These are phyloP conservation scores for Pulveroboletus sp. DNA, from an alignment of 768 basidiomycete species.

Conservation along the genomic window DNA sequence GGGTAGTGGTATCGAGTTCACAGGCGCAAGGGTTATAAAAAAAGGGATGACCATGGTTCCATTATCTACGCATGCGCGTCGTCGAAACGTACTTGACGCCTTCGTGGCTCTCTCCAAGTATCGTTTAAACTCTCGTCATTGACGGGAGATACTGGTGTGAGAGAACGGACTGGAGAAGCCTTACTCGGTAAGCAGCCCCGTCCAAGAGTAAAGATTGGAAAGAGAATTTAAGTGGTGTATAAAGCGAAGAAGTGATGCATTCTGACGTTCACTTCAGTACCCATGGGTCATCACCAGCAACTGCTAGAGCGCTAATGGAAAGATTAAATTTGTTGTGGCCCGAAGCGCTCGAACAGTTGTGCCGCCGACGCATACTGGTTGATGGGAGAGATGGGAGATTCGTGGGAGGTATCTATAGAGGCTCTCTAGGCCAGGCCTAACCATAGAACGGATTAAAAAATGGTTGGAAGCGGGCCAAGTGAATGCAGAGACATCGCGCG, in stretches of 20 bases:
- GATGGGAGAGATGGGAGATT: conserved; percentile 60
- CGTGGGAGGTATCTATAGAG: conserved; percentile 46
- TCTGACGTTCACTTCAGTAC: conserved; percentile 35
- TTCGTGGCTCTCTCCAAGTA: conserved; percentile 41
- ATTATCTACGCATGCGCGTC: conserved; percentile 52
- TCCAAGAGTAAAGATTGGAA: not conserved
- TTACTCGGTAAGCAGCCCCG: conserved; percentile 45
- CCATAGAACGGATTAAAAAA: conserved; percentile 39
- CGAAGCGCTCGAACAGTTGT: conserved; percentile 43
- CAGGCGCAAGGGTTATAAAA: conserved; percentile 58
- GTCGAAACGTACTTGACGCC: conserved; percentile 29
- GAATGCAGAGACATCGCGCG: conserved; percentile 39
- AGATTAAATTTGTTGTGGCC: conserved; percentile 49
- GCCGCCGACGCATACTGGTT: conserved; percentile 61
- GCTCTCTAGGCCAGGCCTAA: conserved; percentile 46
- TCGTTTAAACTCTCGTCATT: conserved; percentile 47
- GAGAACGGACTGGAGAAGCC: conserved; percentile 65
- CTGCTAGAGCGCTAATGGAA: conserved; percentile 50
- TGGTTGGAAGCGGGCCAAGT: conserved; percentile 36
- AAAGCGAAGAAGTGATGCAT: conserved; percentile 40
- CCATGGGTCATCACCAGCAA: conserved; percentile 54
- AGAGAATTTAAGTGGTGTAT: not conserved
- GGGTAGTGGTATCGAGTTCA: conserved; percentile 37
- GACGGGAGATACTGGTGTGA: conserved; percentile 46
- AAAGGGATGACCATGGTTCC: conserved; percentile 43